Evolutionary conservation across 163 green algal species (phyloP), one percentile per base, ranked within the genome.

Genomic region (Smithsoniella earleae): DNA sequence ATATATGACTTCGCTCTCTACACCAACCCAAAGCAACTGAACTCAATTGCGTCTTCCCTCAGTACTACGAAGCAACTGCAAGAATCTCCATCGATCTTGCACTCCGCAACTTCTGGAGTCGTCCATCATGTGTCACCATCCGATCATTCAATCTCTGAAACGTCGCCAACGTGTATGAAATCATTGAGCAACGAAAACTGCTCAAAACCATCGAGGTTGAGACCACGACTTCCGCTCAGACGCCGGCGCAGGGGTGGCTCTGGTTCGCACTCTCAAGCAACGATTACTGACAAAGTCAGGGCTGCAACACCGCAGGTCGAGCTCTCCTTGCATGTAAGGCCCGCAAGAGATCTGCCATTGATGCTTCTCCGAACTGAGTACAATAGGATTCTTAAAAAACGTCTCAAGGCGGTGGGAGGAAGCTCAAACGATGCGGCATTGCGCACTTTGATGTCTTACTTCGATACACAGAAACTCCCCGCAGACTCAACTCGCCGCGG

Each of bases 1-100:
- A 86, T 90, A 38, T 90, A 90, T 38, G 85, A 90, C 25, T 90
- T 89, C 75, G 82, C 83, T 0, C 46, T 90, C 5, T 90, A 88
- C 40, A 72, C 82, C 13, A 78, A 90, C 49, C 49, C 74, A 0
- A 28, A 73, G 20, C 82, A 89, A 79, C 82, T 86, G 62, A 3
- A 31, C 0, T 0, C 18, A 34, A 65, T 22, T 33, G 27, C 10
- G 10, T 10, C 10, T 75, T 46, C 58, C 73, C 64, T 27, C 72
- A 77, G 18, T n/a, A n/a, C n/a, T n/a, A n/a, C n/a, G n/a, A n/a
- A n/a, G n/a, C n/a, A n/a, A n/a, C n/a, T n/a, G n/a, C n/a, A n/a
- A n/a, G n/a, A n/a, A n/a, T n/a, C n/a, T n/a, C n/a, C n/a, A n/a
- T n/a, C n/a, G n/a, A n/a, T n/a, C n/a, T n/a, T n/a, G n/a, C n/a